Conservation (phyloP, 164 flowering plant species). For the Chloranthus sessilifolius region DNA sequence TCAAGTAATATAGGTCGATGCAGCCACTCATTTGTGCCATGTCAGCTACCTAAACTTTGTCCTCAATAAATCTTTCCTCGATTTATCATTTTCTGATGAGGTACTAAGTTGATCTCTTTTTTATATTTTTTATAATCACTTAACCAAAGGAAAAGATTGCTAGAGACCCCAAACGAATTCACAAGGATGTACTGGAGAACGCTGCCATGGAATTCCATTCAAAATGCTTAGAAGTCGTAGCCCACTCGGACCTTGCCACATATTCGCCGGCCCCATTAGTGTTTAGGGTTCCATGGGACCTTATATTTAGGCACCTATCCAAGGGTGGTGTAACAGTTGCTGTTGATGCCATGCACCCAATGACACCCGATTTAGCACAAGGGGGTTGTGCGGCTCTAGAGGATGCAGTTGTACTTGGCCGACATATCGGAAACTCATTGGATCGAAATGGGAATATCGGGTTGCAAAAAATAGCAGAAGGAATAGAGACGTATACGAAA, state of each 20-base stretch:
- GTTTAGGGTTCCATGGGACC: constrained; percentile 34
- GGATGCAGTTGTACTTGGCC: constrained; percentile 36
- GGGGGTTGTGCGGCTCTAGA: constrained; percentile 40
- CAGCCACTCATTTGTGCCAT: too few species aligned
- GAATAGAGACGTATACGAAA: constrained; percentile 11
- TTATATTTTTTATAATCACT: too few species aligned
- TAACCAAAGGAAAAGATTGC: too few species aligned
- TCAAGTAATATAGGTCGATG: too few species aligned
- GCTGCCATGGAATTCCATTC: constrained; percentile 17
- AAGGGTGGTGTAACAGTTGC: constrained; percentile 31
- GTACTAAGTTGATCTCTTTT: too few species aligned
- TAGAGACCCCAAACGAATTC: constrained; percentile 16
- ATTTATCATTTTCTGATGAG: too few species aligned
- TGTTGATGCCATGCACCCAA: constrained; percentile 54
- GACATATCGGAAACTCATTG: constrained; percentile 25
- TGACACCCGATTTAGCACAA: constrained; percentile 46
- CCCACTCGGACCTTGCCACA: constrained; percentile 16
- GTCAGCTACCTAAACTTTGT: too few species aligned
- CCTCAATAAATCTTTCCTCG: too few species aligned
- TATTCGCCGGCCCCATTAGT: constrained; percentile 25
- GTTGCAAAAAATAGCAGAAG: background rate
- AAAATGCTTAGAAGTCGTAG: constrained; percentile 14
- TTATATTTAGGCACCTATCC: constrained; percentile 21
- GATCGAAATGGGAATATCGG: constrained; percentile 2
- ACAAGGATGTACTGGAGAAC: constrained; percentile 13